phyloP scores from a whole-genome alignment of 2,329 filamentous ascomycete species.

The Penicillium sp. region DNA sequence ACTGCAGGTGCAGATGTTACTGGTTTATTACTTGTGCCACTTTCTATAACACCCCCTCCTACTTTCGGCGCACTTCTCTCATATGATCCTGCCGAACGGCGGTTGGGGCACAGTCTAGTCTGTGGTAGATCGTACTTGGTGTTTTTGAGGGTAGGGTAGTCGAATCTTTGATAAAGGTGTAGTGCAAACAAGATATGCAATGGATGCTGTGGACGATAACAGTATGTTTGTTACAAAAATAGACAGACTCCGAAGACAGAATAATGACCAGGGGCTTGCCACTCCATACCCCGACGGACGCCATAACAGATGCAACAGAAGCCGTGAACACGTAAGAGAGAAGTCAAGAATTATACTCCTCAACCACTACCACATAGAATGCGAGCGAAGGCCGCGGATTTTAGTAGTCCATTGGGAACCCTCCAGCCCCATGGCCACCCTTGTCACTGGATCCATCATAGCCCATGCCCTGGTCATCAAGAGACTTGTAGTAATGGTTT shows the following conservation, averaged over 20 bases:
- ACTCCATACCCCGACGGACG: neutral
- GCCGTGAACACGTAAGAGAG: neutral
- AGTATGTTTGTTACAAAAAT: neutral
- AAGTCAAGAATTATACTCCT: neutral
- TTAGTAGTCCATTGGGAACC: conserved; percentile 45
- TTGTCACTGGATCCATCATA: conserved; percentile 36
- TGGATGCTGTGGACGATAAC: neutral
- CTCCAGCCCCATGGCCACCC: conserved; percentile 28
- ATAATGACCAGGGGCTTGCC: neutral
- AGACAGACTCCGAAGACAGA: neutral
- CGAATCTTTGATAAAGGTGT: too few species aligned
- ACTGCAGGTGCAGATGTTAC: too few species aligned
- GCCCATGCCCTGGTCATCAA: conserved; percentile 58
- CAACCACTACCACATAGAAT: neutral
- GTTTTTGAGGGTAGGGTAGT: too few species aligned
- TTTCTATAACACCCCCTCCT: too few species aligned
- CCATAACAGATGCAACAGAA: neutral
- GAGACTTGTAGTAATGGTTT: conserved; percentile 61
- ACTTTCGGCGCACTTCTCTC: too few species aligned
- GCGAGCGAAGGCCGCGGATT: neutral
- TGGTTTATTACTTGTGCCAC: too few species aligned
- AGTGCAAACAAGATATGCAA: too few species aligned
- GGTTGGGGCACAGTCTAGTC: too few species aligned
- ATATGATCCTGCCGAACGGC: too few species aligned
- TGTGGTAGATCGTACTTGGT: too few species aligned